These are phyloP conservation scores for Neofusicoccum laricinum DNA, from an alignment of 2,329 filamentous ascomycete genomes.

Conservation along the genomic window DNA sequence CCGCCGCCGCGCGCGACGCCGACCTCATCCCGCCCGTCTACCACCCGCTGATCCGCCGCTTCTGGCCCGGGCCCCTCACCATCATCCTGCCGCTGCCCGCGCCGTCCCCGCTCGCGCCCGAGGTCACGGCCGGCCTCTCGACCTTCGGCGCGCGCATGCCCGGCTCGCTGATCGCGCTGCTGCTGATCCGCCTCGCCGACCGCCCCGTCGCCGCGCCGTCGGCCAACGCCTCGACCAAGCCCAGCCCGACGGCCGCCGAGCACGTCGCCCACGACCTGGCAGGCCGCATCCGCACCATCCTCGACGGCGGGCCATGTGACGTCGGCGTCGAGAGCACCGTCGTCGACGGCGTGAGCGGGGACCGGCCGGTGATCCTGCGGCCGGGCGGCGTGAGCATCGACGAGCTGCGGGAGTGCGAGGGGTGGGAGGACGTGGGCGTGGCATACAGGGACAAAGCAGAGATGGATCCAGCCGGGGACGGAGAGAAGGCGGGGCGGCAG, in stretches of 20 bases:
- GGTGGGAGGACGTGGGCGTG: constrained; percentile 76
- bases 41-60: constrained; percentile 69
- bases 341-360: constrained; percentile 80
- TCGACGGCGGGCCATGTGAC: constrained; percentile 82
- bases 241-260: constrained; percentile 84
- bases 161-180: constrained; percentile 75
- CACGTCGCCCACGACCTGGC: constrained; percentile 85
- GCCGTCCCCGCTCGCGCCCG: constrained; percentile 72
- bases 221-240: constrained; percentile 90
- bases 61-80: constrained; percentile 94
- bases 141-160: constrained; percentile 94
- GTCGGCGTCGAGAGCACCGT: constrained; percentile 97
- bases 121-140: constrained; percentile 80
- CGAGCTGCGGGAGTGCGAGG: constrained; percentile 67
- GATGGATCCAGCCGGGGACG: constrained; percentile 49
- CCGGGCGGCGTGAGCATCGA: constrained; percentile 87
- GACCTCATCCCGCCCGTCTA: constrained; percentile 72
- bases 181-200: constrained; percentile 76
- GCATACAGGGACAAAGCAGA: constrained; percentile 77
- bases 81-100: constrained; percentile 77
- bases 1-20: neutral
- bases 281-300: constrained; percentile 77
- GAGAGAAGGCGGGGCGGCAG: neutral
- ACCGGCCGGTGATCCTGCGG: constrained; percentile 76
- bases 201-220: constrained; percentile 86